phyloP scores from a whole-genome alignment of 768 basidiomycete species.

The Agrocybe pediades region DNA sequence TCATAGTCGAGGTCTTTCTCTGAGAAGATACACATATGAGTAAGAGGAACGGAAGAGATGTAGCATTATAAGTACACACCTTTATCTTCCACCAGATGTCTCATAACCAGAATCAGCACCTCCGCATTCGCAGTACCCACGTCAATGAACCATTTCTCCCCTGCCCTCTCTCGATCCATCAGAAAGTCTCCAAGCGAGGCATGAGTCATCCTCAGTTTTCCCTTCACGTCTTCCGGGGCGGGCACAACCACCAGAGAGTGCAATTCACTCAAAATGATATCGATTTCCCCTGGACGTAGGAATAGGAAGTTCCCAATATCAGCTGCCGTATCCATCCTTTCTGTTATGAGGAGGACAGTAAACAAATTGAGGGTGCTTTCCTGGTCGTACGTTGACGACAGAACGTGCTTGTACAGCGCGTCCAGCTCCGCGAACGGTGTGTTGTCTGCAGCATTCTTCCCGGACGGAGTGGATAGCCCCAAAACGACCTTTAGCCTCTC shows the following conservation, averaged over 20 bases:
- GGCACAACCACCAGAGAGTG: slow-evolving; percentile 11
- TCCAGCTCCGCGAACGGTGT: slow-evolving; percentile 13
- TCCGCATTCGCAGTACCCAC: slow-evolving; percentile 5
- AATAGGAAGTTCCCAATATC: slow-evolving; percentile 12
- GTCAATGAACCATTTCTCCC: slow-evolving; percentile 16
- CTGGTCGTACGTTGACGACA: slow-evolving; percentile 1
- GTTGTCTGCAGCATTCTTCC: no score
- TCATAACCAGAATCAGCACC: neutral
- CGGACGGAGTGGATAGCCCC: slow-evolving; percentile 2
- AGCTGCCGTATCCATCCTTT: neutral
- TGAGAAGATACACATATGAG: neutral
- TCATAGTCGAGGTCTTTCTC: neutral
- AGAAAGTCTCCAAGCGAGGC: slow-evolving; percentile 18
- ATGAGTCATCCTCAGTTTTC: slow-evolving; percentile 7
- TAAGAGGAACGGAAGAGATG: neutral
- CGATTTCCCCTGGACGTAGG: slow-evolving; percentile 9
- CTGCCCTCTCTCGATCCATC: slow-evolving; percentile 11
- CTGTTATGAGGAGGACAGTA: neutral
- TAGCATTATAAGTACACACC: neutral
- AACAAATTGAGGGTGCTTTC: neutral
- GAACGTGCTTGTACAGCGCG: slow-evolving; percentile 9
- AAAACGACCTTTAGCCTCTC: slow-evolving; percentile 11
- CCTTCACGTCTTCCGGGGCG: neutral
- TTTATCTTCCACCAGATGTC: slow-evolving; percentile 3
- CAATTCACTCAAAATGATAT: slow-evolving; percentile 14